Percentiles rank a stretch among this genome's conserved stretches.
Evolutionary conservation across 495 filamentous ascomycete genomes (phyloP).

Genomic region (Tuber brumale): DNA sequence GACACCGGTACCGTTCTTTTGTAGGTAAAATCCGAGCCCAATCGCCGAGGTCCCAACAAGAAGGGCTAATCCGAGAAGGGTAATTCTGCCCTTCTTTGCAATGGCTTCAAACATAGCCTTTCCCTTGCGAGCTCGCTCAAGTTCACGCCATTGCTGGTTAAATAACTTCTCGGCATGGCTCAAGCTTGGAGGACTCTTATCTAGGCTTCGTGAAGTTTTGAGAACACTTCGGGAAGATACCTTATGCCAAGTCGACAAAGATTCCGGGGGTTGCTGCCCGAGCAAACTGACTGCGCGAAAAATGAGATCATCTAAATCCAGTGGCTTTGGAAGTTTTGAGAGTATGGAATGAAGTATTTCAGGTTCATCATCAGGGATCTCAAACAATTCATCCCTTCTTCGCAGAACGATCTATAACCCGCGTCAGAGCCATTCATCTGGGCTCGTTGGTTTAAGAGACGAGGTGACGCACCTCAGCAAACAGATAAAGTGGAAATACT

Average conservation of each 20-base stretch:
- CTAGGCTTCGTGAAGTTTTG: conserved; percentile 61
- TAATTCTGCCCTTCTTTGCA: conserved; percentile 52
- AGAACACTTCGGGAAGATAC: conserved; percentile 73
- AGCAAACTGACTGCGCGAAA: conserved; percentile 57
- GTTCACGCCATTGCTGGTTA: conserved; percentile 58
- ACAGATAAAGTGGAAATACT: conserved; percentile 80
- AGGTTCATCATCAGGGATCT: conserved; percentile 73
- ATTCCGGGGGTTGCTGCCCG: conserved; percentile 63
- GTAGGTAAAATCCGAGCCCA: conserved; percentile 34
- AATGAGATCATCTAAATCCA: conserved; percentile 79
- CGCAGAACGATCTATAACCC: conserved; percentile 61
- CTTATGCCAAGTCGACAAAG: conserved; percentile 61
- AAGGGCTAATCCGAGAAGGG: conserved; percentile 28
- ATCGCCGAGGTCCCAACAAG: conserved; percentile 35
- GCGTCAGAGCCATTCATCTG: conserved; percentile 25
- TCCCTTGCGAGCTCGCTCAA: conserved; percentile 56
- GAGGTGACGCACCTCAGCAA: conserved; percentile 52
- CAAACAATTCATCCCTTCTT: conserved; percentile 72
- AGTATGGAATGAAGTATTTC: conserved; percentile 90
- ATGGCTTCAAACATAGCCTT: conserved; percentile 50
- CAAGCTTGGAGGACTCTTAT: conserved; percentile 46
- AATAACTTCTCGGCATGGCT: conserved; percentile 60
- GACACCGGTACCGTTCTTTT: conserved; percentile 25
- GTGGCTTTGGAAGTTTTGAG: conserved; percentile 73
- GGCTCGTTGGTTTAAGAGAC: conserved; percentile 9